Percentiles rank a stretch among this genome's conserved stretches.
phyloP scores from a whole-genome alignment of 2,329 filamentous ascomycete species.

The Aschersonia sp. region DNA sequence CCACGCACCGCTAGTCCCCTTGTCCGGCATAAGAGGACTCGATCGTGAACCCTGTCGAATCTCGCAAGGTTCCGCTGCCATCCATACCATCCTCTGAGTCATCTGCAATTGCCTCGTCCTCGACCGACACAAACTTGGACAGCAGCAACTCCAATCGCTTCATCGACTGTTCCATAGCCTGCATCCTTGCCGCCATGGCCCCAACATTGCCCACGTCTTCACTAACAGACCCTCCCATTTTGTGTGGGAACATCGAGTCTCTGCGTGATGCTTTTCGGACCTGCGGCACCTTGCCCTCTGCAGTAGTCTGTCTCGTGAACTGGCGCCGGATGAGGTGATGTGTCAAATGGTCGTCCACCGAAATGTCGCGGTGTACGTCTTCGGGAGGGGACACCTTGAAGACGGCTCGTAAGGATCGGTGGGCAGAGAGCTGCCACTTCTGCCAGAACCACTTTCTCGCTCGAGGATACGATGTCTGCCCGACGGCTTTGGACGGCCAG shows the following conservation, averaged over 20 bases:
- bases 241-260: slow-evolving; percentile 41
- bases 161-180: slow-evolving; percentile 34
- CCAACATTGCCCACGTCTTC: slow-evolving; percentile 27
- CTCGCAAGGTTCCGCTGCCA: slow-evolving; percentile 14
- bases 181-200: slow-evolving; percentile 28
- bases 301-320: slow-evolving; percentile 31
- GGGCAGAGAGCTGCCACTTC: slow-evolving; percentile 52
- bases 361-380: slow-evolving; percentile 39
- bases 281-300: slow-evolving; percentile 12
- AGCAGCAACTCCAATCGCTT: slow-evolving; percentile 34
- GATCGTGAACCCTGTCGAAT: slow-evolving; percentile 10
- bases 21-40: slow-evolving; percentile 15
- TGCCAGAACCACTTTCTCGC: slow-evolving; percentile 44
- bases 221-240: slow-evolving; percentile 33
- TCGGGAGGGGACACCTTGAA: slow-evolving; percentile 59
- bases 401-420: slow-evolving; percentile 58
- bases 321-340: slow-evolving; percentile 43
- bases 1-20: not conserved
- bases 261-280: slow-evolving; percentile 25
- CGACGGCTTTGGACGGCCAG: slow-evolving; percentile 29
- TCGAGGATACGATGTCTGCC: slow-evolving; percentile 8
- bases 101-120: slow-evolving; percentile 13
- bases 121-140: slow-evolving; percentile 18
- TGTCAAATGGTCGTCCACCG: slow-evolving; percentile 43
- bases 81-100: slow-evolving; percentile 13